phyloP scores from a whole-genome alignment of 306 rosid species.

The Clitoria ternatea region DNA sequence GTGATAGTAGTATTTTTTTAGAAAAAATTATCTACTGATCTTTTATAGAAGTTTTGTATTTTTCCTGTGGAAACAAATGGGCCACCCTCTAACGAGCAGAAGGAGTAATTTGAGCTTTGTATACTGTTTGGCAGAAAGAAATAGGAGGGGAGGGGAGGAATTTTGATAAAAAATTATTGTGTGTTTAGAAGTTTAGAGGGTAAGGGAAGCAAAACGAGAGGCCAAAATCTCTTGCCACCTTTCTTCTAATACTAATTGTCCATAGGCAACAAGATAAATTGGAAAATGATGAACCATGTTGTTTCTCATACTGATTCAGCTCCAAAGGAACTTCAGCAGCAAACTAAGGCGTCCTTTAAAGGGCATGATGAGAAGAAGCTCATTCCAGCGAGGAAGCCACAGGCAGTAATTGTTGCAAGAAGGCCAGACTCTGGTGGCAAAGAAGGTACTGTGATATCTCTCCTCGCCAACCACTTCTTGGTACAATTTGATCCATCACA shows the following conservation, averaged over 20 bases:
- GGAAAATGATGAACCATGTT: slow-evolving; percentile 24
- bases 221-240: not conserved
- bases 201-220: not conserved
- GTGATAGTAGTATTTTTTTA: not conserved
- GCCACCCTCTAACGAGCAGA: not conserved
- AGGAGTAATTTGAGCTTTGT: slow-evolving; percentile 16
- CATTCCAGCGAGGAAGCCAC: slow-evolving; percentile 42
- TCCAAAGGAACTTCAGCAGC: slow-evolving; percentile 43
- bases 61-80: not conserved
- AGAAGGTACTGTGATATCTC: slow-evolving; percentile 75
- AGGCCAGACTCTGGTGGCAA: slow-evolving; percentile 97
- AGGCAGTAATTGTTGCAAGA: slow-evolving; percentile 60
- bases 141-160: too few relatives aligned
- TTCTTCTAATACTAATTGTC: too few relatives aligned
- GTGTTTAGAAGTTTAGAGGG: not conserved
- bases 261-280: not conserved
- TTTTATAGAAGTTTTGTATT: not conserved
- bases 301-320: slow-evolving; percentile 37
- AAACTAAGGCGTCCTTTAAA: slow-evolving; percentile 35
- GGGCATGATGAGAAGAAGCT: slow-evolving; percentile 50
- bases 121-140: not conserved
- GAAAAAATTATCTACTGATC: not conserved
- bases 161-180: not conserved
- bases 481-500: slow-evolving; percentile 71
- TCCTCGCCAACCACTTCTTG: slow-evolving; percentile 91